A percentile compares a stretch with the other conserved stretches of the same genome.
Conservation (phyloP, 805 yeast genomes). For the Jamesozyma jinghongensis region DNA sequence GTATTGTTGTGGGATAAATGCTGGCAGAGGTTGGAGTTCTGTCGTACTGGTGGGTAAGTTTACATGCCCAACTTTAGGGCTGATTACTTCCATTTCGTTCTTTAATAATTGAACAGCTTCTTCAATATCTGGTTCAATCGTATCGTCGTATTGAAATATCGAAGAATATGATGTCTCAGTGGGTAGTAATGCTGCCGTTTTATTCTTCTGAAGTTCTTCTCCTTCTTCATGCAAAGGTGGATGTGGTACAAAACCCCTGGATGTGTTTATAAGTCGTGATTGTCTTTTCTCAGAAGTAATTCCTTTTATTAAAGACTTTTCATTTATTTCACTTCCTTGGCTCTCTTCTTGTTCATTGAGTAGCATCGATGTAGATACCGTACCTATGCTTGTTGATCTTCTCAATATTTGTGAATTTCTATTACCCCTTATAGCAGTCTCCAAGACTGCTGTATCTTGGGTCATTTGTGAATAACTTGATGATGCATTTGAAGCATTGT, state of each 20-base stretch:
- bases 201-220: not conserved
- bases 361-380: constrained; percentile 2
- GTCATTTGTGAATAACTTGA: not conserved
- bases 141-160: constrained; percentile 3
- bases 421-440: not conserved
- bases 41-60: too few species aligned
- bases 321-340: too few species aligned
- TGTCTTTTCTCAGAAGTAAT: too few species aligned
- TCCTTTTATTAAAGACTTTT: too few species aligned
- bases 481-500: too few species aligned
- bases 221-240: not conserved
- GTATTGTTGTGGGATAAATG: constrained; percentile 9
- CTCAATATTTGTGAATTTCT: constrained; percentile 2
- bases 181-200: too few species aligned
- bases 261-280: not conserved
- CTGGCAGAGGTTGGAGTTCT: not conserved
- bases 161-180: not conserved
- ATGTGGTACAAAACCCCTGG: not conserved
- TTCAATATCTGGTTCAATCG: constrained; percentile 19
- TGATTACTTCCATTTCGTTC: constrained; percentile 9
- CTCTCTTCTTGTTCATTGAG: not conserved
- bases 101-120: constrained; percentile 20
- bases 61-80: too few species aligned
- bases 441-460: constrained; percentile 6
- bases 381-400: constrained; percentile 2